Conservation (phyloP, 768 basidiomycete genomes). For the Albatrellus ellisii region DNA sequence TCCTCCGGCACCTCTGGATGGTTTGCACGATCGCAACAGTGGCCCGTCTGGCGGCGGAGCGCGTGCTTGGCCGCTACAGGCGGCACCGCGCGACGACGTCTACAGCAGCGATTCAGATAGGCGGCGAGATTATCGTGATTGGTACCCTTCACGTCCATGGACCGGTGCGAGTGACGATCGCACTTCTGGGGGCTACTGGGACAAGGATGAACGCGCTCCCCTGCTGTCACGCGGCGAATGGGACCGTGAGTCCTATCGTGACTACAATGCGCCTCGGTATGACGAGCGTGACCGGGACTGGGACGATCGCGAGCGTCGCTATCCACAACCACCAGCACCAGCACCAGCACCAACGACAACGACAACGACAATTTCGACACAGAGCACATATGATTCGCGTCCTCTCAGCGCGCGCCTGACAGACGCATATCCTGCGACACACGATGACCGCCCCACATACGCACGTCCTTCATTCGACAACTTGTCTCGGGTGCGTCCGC, state of each 20-base stretch:
- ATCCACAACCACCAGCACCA: neutral
- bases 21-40: neutral
- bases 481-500: constrained; percentile 8
- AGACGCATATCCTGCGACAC: constrained; percentile 4
- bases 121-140: neutral
- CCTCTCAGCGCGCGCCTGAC: constrained; percentile 5
- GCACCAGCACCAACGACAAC: neutral
- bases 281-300: neutral
- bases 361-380: constrained; percentile 5
- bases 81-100: neutral
- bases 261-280: neutral
- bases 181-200: neutral
- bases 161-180: neutral
- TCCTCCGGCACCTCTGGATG: neutral
- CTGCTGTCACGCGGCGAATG: too few relatives aligned
- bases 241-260: neutral
- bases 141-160: neutral
- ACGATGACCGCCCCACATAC: constrained; percentile 2
- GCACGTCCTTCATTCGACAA: constrained; percentile 1
- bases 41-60: too few relatives aligned
- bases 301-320: constrained; percentile 1
- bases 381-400: constrained; percentile 7
- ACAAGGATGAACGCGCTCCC: neutral
- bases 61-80: neutral
- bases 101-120: neutral